phyloP scores from a whole-genome alignment of 257 asterid species.

The Cordia subcordata region DNA sequence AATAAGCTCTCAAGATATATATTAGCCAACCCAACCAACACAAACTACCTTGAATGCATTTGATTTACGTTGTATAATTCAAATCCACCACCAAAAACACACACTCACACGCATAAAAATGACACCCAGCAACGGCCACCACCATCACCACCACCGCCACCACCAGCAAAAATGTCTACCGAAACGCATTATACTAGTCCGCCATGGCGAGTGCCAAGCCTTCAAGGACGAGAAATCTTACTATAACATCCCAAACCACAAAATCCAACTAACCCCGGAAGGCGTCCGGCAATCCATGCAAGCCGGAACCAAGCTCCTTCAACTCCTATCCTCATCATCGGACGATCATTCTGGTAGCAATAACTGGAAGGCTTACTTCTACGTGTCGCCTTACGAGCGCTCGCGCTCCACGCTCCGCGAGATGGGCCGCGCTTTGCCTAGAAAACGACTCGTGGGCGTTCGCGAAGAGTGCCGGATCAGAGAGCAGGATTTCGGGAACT shows the following conservation, averaged over 20 bases:
- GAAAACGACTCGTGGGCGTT: conserved; percentile 57
- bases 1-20: no score
- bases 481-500: conserved; percentile 94
- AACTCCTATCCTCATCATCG: not conserved
- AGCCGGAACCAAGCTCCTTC: conserved; percentile 14
- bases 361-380: conserved; percentile 71
- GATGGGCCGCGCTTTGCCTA: conserved; percentile 66
- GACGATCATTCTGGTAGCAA: conserved; percentile 41
- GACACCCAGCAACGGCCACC: not conserved
- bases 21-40: no score
- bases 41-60: no score
- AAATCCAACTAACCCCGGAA: conserved; percentile 11
- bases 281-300: conserved; percentile 24
- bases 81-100: not conserved
- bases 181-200: conserved; percentile 29
- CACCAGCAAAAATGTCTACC: conserved; percentile 4
- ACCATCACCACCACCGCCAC: not conserved
- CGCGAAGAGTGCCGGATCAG: conserved; percentile 89
- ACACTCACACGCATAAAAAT: no score
- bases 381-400: conserved; percentile 80
- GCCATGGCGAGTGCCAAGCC: conserved; percentile 31
- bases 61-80: no score
- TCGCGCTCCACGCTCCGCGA: conserved; percentile 79
- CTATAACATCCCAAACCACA: conserved; percentile 24
- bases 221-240: conserved; percentile 25